Percentiles rank a stretch among this genome's conserved stretches.
These are phyloP conservation scores for Pichia sp. DNA, from an alignment of 1,139 yeast genomes.

Conservation along the genomic window DNA sequence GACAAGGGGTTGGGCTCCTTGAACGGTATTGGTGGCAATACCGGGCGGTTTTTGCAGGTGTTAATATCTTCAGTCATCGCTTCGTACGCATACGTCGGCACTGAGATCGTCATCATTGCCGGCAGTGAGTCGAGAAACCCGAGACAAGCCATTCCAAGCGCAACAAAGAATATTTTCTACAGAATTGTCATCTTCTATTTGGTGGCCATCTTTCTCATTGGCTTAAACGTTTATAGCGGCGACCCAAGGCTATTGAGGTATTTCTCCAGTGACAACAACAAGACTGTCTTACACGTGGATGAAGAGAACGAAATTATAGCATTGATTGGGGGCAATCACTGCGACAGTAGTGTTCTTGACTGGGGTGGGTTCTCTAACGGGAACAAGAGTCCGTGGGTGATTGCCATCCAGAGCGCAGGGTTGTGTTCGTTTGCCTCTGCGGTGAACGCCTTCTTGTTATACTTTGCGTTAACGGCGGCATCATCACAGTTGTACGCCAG, in stretches of 20 bases:
- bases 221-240: conserved; percentile 69
- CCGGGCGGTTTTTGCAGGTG: conserved; percentile 63
- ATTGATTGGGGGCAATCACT: conserved; percentile 32
- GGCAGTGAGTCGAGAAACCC: conserved; percentile 87
- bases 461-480: conserved; percentile 75
- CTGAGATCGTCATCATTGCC: conserved; percentile 78
- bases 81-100: conserved; percentile 72
- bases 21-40: conserved; percentile 57
- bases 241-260: conserved; percentile 65
- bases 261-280: conserved; percentile 25
- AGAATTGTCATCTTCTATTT: conserved; percentile 66
- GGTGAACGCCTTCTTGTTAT: conserved; percentile 62
- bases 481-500: conserved; percentile 75
- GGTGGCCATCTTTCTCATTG: conserved; percentile 66
- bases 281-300: background rate
- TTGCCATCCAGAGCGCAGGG: conserved; percentile 70
- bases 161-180: conserved; percentile 71
- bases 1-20: conserved; percentile 48
- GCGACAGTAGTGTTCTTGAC: conserved; percentile 34
- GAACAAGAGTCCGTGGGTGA: conserved; percentile 74
- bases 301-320: conserved; percentile 23
- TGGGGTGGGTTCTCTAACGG: conserved; percentile 56
- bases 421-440: conserved; percentile 59
- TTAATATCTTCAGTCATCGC: conserved; percentile 62
- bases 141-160: conserved; percentile 70